A percentile compares a stretch with the other conserved stretches of the same genome.
phyloP scores from a whole-genome alignment of 495 filamentous ascomycete species.

The Penicillium robsamsonii region DNA sequence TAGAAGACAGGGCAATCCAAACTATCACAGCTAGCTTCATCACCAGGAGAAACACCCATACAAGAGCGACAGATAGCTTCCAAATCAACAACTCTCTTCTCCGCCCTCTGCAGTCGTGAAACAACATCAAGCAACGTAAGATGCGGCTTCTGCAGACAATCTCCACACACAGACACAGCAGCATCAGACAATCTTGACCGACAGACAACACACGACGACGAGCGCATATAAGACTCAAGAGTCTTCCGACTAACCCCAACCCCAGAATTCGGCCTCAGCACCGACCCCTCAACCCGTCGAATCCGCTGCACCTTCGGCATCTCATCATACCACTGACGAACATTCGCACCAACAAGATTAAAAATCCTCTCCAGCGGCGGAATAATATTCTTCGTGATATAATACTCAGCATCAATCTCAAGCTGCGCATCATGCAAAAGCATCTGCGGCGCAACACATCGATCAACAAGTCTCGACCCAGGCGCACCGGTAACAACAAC shows the following conservation, averaged over 20 bases:
- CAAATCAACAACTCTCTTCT: constrained; percentile 65
- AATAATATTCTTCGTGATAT: constrained; percentile 92
- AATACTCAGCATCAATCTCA: constrained; percentile 95
- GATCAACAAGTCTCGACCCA: constrained; percentile 80
- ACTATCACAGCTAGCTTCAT: constrained; percentile 82
- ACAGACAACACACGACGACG: constrained; percentile 76
- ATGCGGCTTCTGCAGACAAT: constrained; percentile 57
- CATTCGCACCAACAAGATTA: constrained; percentile 92
- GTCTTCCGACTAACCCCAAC: constrained; percentile 23
- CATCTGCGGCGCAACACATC: constrained; percentile 82
- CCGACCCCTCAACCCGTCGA: constrained; percentile 48
- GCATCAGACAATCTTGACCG: constrained; percentile 58
- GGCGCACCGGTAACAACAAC: constrained; percentile 88
- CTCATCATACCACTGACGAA: constrained; percentile 89
- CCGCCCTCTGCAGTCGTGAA: constrained; percentile 56
- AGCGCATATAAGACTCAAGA: constrained; percentile 83
- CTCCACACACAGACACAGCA: constrained; percentile 55
- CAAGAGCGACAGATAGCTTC: constrained; percentile 79
- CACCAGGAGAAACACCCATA: constrained; percentile 64
- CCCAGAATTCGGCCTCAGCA: background rate
- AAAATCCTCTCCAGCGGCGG: constrained; percentile 95
- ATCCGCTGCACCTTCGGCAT: constrained; percentile 89
- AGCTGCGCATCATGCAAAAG: constrained; percentile 72
- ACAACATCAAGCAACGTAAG: constrained; percentile 61
- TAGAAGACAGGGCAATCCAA: constrained; percentile 94